Base-by-base conservation (phyloP, 2,329 filamentous ascomycete genomes). In the Aureobasidium sp. region DNA sequence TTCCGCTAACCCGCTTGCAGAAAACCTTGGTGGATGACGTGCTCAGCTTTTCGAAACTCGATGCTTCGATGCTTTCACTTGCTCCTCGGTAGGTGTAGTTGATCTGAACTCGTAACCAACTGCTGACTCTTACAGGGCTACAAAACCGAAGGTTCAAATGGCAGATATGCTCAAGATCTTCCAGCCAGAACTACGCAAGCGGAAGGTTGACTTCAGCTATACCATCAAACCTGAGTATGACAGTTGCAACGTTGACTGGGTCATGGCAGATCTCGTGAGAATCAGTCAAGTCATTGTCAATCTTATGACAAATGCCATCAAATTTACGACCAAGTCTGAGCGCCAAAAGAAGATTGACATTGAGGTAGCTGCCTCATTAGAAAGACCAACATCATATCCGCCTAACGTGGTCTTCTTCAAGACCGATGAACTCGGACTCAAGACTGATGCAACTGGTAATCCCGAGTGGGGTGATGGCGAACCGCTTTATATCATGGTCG, bases 21-120 rank as follows among this genome's bases (percentile, higher is more conserved):
- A 76, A 75, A 60, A 75, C 73, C 14, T 69, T 73, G 16, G 69
- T 65, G 58, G 53, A 78, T 70, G 76, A 79, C 71, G 74, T 72
- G 67, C 49, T 78, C 63, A 60, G 68, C 6, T 71, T 70, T 47
- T 69, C 67, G 4, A 73, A 73, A 59, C 67, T 73, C 14, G 71
- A 73, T 44, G 66, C 69, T 7, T 68, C 68, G 4, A 68, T 73
- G 63, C 64, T 73, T 9, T 49, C 61, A 5, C 64, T 73, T 4
- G 61, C 60, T 1, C 71, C 71, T 5, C 68, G 64, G 53, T 60
- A 45, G 11, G 29, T 10, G n/a, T 3, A 1, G 6, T 61, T 9
- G 32, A 21, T 2, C 34, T 63, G 14, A 34, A 9, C 11, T 10
- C 3, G 8, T 1, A 13, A 34, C 7, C 21, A 37, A 10, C 3